Evolutionary conservation across 139 green algal genomes (phyloP), one percentile per base, ranked within the genome.

Genomic region (Asterochloris sp.): DNA sequence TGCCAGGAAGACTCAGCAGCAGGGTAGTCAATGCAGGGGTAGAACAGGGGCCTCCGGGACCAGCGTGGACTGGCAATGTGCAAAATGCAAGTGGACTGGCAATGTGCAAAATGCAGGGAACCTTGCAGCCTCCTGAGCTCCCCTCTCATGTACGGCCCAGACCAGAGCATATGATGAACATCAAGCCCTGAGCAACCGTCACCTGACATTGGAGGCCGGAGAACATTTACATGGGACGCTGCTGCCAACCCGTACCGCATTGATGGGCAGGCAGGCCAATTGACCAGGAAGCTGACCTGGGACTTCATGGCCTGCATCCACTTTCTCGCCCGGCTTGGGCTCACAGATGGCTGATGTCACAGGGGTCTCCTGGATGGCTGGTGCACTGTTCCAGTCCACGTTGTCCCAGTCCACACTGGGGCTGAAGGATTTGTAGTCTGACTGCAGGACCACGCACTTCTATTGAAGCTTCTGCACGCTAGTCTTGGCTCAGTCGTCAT

Each of bases 381-480:
- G 91, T 16, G 92, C 89, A 9, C 77, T 84, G 17, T 75, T 78
- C 94, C 93, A 97, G 83, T 96, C 92, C 60, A 98, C 89, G 77
- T 90, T 94, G 85, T 98, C 92, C 93, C 90, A 98, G 87, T 94
- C 90, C 6, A 90, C 76, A 9, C 13, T 81, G 26, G 94, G 94
- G n/a, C 83, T 89, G 83, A 97, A 97, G n/a, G 89, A 73, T 86
- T 97, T 98, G 92, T 98, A 98, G 90, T 98, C 95, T 14, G 84
- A 81, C 86, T 94, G 92, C 82, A 81, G 17, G 13, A 13, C n/a
- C 60, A 69, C 27, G 13, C 12, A 78, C 26, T 54, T 6, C 14
- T 28, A 61, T 60, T 28, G 63, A 27, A 78, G 73, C 26, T 61
- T 12, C 54, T 54, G 38, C 38, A 54, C 6, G 38, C 38, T 54